Percentiles rank a stretch among this genome's conserved stretches.
phyloP scores from a whole-genome alignment of 192 early-diverging fungal species.

The Coemansia sp. region DNA sequence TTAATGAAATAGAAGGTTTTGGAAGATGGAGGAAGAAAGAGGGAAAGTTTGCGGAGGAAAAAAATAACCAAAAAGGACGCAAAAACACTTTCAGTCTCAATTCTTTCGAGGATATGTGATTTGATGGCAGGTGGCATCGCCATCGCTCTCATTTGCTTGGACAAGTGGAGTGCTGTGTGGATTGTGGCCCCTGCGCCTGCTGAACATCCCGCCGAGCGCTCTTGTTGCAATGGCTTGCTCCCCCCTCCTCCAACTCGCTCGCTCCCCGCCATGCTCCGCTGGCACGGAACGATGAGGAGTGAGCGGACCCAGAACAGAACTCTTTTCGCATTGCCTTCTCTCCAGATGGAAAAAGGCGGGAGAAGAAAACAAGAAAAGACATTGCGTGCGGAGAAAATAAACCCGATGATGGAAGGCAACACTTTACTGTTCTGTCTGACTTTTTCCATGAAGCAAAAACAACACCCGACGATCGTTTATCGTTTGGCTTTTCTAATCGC shows the following conservation, averaged over 20 bases:
- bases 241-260: not conserved
- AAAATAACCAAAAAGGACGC: not conserved
- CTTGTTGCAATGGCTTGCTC: no score
- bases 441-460: no score
- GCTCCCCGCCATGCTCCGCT: not conserved
- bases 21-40: not conserved
- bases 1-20: constrained; percentile 2
- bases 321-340: not conserved
- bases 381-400: not conserved
- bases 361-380: not conserved
- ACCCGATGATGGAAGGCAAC: no score
- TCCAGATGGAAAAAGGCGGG: not conserved
- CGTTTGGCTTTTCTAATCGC: not conserved
- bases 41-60: constrained; percentile 5
- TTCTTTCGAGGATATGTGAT: no score
- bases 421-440: no score
- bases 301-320: not conserved
- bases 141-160: no score
- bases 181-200: no score
- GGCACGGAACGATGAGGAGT: not conserved
- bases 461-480: no score
- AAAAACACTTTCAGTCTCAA: no score
- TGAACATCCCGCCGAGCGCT: no score
- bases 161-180: no score
- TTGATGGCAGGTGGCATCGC: no score